These are phyloP conservation scores for Xylariaceae sp. DNA, from an alignment of 2,329 filamentous ascomycete genomes.

Conservation along the genomic window DNA sequence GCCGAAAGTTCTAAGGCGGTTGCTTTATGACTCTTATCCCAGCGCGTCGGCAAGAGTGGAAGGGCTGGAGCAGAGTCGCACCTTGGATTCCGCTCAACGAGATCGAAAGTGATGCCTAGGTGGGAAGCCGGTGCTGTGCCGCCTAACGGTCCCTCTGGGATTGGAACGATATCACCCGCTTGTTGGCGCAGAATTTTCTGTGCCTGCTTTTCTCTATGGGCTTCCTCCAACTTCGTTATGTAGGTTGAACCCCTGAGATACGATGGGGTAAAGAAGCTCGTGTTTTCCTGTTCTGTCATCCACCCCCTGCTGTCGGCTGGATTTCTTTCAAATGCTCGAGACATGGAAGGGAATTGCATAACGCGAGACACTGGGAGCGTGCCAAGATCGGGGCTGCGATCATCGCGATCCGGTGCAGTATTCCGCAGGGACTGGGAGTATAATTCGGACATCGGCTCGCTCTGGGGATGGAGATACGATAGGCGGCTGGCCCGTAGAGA, in stretches of 20 bases:
- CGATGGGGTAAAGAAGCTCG: slow-evolving; percentile 72
- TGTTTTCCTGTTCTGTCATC: slow-evolving; percentile 30
- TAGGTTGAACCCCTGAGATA: slow-evolving; percentile 77
- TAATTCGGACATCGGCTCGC: slow-evolving; percentile 34
- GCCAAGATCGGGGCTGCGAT: slow-evolving; percentile 25
- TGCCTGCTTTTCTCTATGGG: slow-evolving; percentile 55
- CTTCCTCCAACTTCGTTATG: slow-evolving; percentile 67
- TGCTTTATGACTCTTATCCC: slow-evolving; percentile 76
- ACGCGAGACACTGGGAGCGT: slow-evolving; percentile 26
- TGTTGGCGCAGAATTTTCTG: slow-evolving; percentile 45
- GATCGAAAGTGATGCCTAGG: slow-evolving; percentile 74
- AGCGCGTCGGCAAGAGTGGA: slow-evolving; percentile 70
- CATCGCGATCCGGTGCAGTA: slow-evolving; percentile 33
- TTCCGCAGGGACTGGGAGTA: slow-evolving; percentile 28
- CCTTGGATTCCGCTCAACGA: slow-evolving; percentile 68
- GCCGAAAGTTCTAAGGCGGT: slow-evolving; percentile 65
- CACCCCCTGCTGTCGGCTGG: slow-evolving; percentile 33
- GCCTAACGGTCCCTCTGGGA: slow-evolving; percentile 39
- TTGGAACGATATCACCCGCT: slow-evolving; percentile 28
- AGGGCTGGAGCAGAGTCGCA: slow-evolving; percentile 54
- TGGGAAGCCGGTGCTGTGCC: slow-evolving; percentile 58
- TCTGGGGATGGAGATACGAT: slow-evolving; percentile 49
- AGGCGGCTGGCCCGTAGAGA: slow-evolving; percentile 38
- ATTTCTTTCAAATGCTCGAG: slow-evolving; percentile 48
- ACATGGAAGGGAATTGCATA: slow-evolving; percentile 42